These are phyloP conservation scores for Fonsecaea pedrosoi DNA, from an alignment of 2,329 filamentous ascomycete genomes.

Conservation along the genomic window DNA sequence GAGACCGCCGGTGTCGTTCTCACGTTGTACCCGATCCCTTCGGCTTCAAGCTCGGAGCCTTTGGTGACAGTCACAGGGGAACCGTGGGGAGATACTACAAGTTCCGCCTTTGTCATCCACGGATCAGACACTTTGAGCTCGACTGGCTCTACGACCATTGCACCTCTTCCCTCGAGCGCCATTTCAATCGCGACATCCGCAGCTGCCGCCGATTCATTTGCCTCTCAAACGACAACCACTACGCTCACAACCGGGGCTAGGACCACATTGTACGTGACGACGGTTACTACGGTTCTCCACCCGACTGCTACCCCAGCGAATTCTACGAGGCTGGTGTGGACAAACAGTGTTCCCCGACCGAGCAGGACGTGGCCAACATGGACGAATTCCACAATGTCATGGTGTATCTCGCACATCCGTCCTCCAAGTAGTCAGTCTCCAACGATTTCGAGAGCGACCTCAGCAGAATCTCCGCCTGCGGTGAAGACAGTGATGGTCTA, in stretches of 20 bases:
- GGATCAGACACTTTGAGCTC: neutral
- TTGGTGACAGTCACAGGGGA: neutral
- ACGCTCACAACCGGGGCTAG: neutral
- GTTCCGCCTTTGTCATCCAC: neutral
- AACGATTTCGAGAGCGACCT: neutral
- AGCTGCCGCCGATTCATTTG: neutral
- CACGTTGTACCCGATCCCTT: neutral
- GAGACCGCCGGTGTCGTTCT: neutral
- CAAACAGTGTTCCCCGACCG: neutral
- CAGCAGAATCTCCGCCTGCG: neutral
- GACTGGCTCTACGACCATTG: neutral
- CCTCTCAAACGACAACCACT: neutral
- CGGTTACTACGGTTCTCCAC: neutral
- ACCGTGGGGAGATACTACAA: neutral
- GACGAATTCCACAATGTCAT: neutral
- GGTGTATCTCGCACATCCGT: neutral
- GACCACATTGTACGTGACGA: neutral
- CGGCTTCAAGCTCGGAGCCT: neutral
- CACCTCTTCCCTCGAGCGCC: neutral
- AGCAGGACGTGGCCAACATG: neutral
- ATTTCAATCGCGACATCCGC: neutral
- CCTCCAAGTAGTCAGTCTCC: neutral
- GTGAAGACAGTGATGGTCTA: conserved; percentile 15
- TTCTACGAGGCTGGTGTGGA: neutral
- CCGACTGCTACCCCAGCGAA: neutral